Base-by-base conservation (phyloP, 768 basidiomycete genomes). In the Leccinellum luteum region DNA sequence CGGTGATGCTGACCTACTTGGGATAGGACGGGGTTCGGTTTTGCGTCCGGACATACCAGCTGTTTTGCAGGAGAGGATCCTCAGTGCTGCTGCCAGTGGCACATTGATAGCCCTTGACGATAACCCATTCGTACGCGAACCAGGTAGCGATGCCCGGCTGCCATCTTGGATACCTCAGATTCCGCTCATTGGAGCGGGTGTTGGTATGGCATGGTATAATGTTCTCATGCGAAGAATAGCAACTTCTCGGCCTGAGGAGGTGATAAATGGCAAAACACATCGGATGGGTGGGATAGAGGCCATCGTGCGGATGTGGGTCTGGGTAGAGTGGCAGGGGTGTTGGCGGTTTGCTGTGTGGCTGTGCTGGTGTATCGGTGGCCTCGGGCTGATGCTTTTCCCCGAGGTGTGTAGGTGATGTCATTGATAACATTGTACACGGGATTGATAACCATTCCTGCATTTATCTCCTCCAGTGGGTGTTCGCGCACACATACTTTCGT, bases 1-100 rank as follows among this genome's bases (percentile, higher is more conserved):
- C 9, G 72, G 72, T 6, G 83, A 92, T 57, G 82, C 91, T 0
- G 80, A 95, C 69, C 76, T 94, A 23, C 75, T 93, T 31, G 94
- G 94, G 0, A 76, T 95, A 17, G 94, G 85, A 6, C 78, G 94
- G 55, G 77, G 78, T 14, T 80, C 92, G 0, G 72, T 90, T 19
- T 69, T 85, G 8, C 78, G 77, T 56, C 92, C 93, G 0, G 73
- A 83, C 49, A 70, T 90, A 34, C 89, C 90, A 0, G 60, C 50
- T 51, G 28, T 73, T 69, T 61, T 80, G 75, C 65, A 31, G 12
- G 28, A 60, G 43, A 60, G 64, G 34, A 51, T 54, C 19, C 30
- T 53, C 31, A n/a, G 19, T 12, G 48, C 58, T 15, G 14, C 56
- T 53, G 52, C 32, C 8, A 35, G 17, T 34, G 58, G 45, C 32